Percentiles rank a stretch among this genome's conserved stretches.
Conservation (phyloP, 495 filamentous ascomycete species). For the Aspergillus kassunensis region DNA sequence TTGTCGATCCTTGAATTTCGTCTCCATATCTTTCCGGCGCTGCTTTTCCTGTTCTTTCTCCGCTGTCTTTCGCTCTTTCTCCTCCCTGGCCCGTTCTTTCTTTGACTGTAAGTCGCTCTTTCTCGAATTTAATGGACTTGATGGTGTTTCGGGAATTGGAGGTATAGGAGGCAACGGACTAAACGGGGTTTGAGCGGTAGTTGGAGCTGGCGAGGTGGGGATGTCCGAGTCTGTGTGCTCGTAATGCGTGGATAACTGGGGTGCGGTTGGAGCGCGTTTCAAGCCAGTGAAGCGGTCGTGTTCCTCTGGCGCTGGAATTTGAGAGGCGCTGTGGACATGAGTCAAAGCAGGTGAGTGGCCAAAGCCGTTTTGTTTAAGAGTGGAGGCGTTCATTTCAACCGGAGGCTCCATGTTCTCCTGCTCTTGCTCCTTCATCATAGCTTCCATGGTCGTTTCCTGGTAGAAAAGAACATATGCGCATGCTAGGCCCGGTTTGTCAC, state of each 20-base stretch:
- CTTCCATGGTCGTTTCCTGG: constrained; percentile 91
- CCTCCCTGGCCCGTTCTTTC: constrained; percentile 50
- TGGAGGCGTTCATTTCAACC: constrained; percentile 53
- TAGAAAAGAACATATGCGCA: constrained; percentile 98
- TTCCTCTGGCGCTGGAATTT: constrained; percentile 40
- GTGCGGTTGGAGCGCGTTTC: constrained; percentile 59
- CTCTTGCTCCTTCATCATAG: constrained; percentile 76
- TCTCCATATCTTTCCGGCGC: constrained; percentile 60
- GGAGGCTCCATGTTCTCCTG: constrained; percentile 66
- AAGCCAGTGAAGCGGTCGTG: constrained; percentile 50
- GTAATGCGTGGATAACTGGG: constrained; percentile 39
- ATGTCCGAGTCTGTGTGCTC: constrained; percentile 29
- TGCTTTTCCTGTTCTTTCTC: constrained; percentile 67
- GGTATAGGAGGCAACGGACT: constrained; percentile 30
- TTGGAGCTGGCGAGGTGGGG: constrained; percentile 5
- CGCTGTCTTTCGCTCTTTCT: constrained; percentile 62
- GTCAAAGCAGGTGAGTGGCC: constrained; percentile 25
- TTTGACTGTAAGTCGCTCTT: constrained; percentile 45
- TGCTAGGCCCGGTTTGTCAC: constrained; percentile 82
- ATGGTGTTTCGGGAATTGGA: constrained; percentile 33
- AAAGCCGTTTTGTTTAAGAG: constrained; percentile 44
- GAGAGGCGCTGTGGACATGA: constrained; percentile 41
- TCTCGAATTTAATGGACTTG: constrained; percentile 30
- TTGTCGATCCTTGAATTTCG: constrained; percentile 42
- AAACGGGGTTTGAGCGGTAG: constrained; percentile 14